These are phyloP conservation scores for Astathelohania contejeani DNA, from an alignment of 371 early-diverging fungal species.

Conservation along the genomic window DNA sequence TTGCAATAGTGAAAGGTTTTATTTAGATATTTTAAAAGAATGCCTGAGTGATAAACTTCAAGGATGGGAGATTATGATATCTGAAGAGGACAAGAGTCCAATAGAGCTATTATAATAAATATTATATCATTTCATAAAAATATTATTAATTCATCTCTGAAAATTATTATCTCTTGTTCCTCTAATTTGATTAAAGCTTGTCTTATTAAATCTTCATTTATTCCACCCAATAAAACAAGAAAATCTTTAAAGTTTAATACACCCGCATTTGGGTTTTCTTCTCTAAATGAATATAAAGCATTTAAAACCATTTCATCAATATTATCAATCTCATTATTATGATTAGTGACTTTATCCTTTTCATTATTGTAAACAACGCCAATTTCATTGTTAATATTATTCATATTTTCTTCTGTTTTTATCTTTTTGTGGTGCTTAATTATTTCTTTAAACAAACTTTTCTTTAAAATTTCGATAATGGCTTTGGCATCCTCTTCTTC, in stretches of 20 bases:
- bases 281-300: too few relatives aligned
- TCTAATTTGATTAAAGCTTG: conserved; percentile 15
- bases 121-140: conserved; percentile 7
- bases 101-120: conserved; percentile 25
- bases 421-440: not conserved
- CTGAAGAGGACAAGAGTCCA: conserved; percentile 45
- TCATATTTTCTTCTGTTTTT: not conserved
- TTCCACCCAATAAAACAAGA: too few relatives aligned
- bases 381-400: not conserved
- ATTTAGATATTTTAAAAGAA: conserved; percentile 52
- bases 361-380: not conserved
- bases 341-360: conserved; percentile 7
- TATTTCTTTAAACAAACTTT: not conserved
- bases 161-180: conserved; percentile 10
- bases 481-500: not conserved
- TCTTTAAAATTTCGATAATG: conserved; percentile 4
- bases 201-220: conserved; percentile 2
- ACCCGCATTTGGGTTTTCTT: too few relatives aligned
- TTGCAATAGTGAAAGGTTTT: conserved; percentile 77
- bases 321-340: conserved; percentile 11
- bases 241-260: too few relatives aligned
- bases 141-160: conserved; percentile 20
- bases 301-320: conserved; percentile 10
- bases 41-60: conserved; percentile 16
- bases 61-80: conserved; percentile 29